Evolutionary conservation across 148 eudicot species (phyloP), one percentile per base, ranked within the genome.

Genomic region (Bassia scoparia): DNA sequence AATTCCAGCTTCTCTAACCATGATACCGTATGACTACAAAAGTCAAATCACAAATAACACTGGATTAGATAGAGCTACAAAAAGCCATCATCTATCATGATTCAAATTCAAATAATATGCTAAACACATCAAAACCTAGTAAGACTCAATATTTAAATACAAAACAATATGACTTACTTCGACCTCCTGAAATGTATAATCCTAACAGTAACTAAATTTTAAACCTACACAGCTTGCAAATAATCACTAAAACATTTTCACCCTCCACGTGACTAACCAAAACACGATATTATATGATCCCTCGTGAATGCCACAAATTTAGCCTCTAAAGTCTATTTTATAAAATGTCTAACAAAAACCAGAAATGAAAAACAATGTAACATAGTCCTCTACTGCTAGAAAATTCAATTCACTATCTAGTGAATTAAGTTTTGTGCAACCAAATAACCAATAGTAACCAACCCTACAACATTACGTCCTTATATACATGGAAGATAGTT

Each of bases 1-100:
- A 85, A 80, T 71, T 80, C 96, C 92, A 90, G 92, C 91, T 80
- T 86, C 85, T 70, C 83, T 72, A n/a, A 49, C 88, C 86, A 79
- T 76, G 89, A 67, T 62, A 88, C 96, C 55, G 86, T 48, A 76
- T 82, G 46, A 90, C 96, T 90, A 85, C 86, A 79, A 79, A 82
- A 69, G 38, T 68, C 38, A 71, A 79, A 72, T 34, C 61, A 20
- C 24, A 66, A 63, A 72, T 24, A 26, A 24, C 15, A 50, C 2
- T 5, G 6, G 26, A 41, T 26, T 44, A 35, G 23, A 55, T 9
- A 8, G 37, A 34, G 72, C n/a, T 27, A 27, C 44, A 23, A 67
- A 77, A 63, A 46, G 46, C 12, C 46, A 41, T 41, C 46, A 41
- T 41, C n/a, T n/a, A n/a, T n/a, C n/a, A n/a, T 1, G 13, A 41